Evolutionary conservation across 2,329 filamentous ascomycete genomes (phyloP), one percentile per base, ranked within the genome.

Genomic region (Aspergillus costaricaensis): DNA sequence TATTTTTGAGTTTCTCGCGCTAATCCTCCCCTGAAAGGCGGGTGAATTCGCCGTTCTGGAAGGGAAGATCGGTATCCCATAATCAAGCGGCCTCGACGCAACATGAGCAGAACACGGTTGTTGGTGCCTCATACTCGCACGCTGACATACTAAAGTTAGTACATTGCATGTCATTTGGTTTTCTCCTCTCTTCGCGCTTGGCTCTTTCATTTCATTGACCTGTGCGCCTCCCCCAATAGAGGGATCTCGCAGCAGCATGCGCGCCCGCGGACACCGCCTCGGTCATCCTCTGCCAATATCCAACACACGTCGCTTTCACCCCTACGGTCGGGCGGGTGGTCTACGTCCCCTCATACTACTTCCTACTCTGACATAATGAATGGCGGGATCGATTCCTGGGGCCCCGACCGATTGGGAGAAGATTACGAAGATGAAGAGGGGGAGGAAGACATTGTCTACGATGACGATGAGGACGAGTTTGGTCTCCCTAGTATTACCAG

Each of bases 101-200:
- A 55, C 83, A 85, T 73, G 88, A 90, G 68, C 80, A 87, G 54
- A 86, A 82, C 70, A 85, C 94, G 63, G 91, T 99, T 38, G 90
- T 98, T 61, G 95, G 95, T 68, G 95, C 95, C 59, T 90, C 93
- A 49, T 99, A 99, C 75, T 98, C 95, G 14, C 95, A 99, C 77
- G 91, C 94, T 27, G 93, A 98, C 79, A 91, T 96, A 73, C 83
- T 97, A 69, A 96, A 94, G 77, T 90, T 94, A 61, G 61, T 60
- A 53, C 51, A 53, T 50, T 23, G 41, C 12, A 7, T 12, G 32
- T n/a, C 27, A 30, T 50, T 4, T 9, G n/a, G 10, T 21, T 10
- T 27, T 17, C 19, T 9, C 8, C 44, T 21, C 4, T 14, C 39
- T 43, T 54, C 43, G 21, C 8, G 9, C 39, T 61, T 64, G 56